Evolutionary conservation across 2,329 filamentous ascomycete genomes (phyloP).

Genomic region (Beauveria sp.): DNA sequence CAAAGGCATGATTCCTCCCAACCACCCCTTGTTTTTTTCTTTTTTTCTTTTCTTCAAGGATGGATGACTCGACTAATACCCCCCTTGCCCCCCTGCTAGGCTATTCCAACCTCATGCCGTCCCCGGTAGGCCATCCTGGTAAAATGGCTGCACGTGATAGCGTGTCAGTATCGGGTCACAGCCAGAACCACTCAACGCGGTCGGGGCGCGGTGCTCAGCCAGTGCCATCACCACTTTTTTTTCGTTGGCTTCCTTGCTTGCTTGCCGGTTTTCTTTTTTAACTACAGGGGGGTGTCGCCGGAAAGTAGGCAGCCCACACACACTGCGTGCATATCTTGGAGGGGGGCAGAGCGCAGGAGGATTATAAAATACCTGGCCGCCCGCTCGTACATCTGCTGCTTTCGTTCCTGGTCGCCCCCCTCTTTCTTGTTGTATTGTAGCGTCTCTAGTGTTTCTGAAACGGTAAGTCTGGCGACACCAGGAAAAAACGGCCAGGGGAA

Average conservation of each 20-base stretch:
- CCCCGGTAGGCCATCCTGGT: background rate
- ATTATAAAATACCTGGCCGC: slow-evolving; percentile 2
- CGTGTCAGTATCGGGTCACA: slow-evolving; percentile 1
- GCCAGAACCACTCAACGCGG: slow-evolving; percentile 1
- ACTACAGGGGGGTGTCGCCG: slow-evolving; percentile 1
- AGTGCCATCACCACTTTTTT: slow-evolving; percentile 7
- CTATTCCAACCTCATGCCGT: background rate
- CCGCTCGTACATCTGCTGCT: background rate
- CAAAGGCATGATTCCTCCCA: background rate
- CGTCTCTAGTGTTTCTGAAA: background rate
- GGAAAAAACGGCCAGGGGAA: background rate
- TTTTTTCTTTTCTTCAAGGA: background rate
- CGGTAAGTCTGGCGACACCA: background rate
- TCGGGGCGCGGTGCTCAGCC: background rate
- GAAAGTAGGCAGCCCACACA: slow-evolving; percentile 3
- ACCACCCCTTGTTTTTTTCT: background rate
- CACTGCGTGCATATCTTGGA: background rate
- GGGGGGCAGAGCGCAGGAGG: background rate
- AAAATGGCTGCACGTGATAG: slow-evolving; percentile 2
- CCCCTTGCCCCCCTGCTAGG: background rate
- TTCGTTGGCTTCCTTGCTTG: background rate
- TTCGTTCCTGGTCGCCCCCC: background rate
- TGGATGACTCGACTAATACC: slow-evolving; percentile 8
- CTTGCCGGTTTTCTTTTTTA: background rate
- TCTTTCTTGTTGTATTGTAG: background rate